phyloP scores from a whole-genome alignment of 225 moss, liverwort and hornwort species.

The Rhytidiadelphus loreus region DNA sequence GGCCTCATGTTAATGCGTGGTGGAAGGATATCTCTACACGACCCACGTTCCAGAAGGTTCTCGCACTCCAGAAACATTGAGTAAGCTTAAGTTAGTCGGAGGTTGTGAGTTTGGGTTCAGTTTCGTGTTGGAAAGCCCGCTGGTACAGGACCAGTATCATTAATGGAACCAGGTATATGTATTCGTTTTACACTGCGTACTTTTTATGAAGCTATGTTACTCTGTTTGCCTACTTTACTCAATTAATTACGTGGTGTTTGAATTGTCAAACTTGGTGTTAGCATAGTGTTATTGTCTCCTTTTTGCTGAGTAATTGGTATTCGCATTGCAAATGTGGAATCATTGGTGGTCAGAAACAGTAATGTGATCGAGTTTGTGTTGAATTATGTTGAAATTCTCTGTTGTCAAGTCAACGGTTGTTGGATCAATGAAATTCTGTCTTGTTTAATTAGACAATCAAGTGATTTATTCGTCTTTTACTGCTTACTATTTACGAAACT shows the following conservation, averaged over 20 bases:
- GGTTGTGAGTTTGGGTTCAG: neutral
- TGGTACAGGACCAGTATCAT: too few species aligned
- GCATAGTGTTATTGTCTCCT: neutral
- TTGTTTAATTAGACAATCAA: neutral
- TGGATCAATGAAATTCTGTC: neutral
- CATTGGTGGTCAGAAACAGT: neutral
- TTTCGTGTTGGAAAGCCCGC: neutral
- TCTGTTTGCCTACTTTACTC: too few species aligned
- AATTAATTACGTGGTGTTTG: too few species aligned
- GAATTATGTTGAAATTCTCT: neutral
- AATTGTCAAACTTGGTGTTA: neutral
- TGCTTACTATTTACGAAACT: neutral
- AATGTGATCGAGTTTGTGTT: neutral
- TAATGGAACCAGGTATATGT: neutral
- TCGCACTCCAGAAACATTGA: neutral
- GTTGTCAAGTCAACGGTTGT: neutral
- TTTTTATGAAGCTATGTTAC: neutral
- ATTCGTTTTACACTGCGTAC: neutral
- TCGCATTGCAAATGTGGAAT: neutral
- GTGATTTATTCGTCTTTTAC: neutral
- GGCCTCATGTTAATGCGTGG: constrained; percentile 12
- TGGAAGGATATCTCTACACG: constrained; percentile 6
- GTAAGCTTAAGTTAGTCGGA: neutral
- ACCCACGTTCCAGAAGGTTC: constrained; percentile 11
- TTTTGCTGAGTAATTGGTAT: neutral